phyloP scores from a whole-genome alignment of 2,329 filamentous ascomycete species.

The Beauveria sp. region DNA sequence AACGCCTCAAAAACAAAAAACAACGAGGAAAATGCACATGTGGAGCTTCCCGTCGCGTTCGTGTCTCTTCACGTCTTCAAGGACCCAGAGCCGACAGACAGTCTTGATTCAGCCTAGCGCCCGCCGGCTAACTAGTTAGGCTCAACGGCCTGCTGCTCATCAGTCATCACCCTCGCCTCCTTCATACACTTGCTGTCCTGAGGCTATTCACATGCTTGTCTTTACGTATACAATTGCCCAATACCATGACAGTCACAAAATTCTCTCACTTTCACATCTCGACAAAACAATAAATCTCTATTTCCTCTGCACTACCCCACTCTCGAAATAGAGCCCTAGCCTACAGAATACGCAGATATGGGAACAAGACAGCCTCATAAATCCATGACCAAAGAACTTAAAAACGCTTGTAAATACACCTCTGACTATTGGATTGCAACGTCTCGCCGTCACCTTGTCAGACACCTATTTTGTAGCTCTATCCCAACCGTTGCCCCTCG shows the following conservation, averaged over 20 bases:
- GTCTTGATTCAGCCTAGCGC: background rate
- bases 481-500: background rate
- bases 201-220: too few species aligned
- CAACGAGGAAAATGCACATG: background rate
- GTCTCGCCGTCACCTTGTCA: background rate
- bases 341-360: background rate
- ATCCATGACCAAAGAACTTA: background rate
- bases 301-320: too few species aligned
- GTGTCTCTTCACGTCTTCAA: conserved; percentile 8
- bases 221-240: background rate
- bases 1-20: background rate
- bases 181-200: too few species aligned
- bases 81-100: background rate
- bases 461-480: background rate
- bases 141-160: background rate
- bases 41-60: conserved; percentile 9
- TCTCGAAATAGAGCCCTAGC: background rate
- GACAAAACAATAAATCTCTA: too few species aligned
- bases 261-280: too few species aligned
- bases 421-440: background rate
- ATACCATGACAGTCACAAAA: background rate
- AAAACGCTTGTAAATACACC: background rate
- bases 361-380: too few species aligned
- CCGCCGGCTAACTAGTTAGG: background rate
- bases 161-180: too few species aligned